phyloP scores from a whole-genome alignment of 306 rosid species.

The Cucumis hystrix region DNA sequence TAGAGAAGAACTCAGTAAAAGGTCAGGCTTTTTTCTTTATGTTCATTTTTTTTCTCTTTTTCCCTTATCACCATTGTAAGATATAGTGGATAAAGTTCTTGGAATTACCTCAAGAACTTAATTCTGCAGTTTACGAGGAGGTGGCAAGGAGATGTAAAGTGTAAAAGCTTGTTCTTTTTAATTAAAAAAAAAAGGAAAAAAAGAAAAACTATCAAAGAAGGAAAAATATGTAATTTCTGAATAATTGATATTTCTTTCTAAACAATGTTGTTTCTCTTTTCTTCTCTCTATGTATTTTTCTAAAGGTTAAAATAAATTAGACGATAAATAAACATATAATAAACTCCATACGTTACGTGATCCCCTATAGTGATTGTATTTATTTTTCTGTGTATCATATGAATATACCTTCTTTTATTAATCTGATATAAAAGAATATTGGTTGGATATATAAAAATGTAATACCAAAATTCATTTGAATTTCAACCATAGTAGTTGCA shows the following conservation, averaged over 20 bases:
- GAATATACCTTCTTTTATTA: background rate
- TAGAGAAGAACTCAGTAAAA: conserved; percentile 30
- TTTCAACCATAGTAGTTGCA: background rate
- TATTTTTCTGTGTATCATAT: background rate
- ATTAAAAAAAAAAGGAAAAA: conserved; percentile 28
- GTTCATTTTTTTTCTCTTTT: conserved; percentile 15
- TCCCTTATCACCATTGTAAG: conserved; percentile 36
- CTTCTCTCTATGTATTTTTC: too few species aligned
- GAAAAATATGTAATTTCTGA: conserved; percentile 36
- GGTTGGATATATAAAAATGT: background rate
- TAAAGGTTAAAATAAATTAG: too few species aligned
- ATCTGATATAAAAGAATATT: background rate
- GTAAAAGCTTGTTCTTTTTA: conserved; percentile 54
- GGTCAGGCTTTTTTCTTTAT: conserved; percentile 38
- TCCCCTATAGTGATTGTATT: too few species aligned
- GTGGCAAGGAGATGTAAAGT: conserved; percentile 62
- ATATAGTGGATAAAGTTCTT: conserved; percentile 22
- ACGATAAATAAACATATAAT: too few species aligned
- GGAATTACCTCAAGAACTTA: conserved; percentile 24
- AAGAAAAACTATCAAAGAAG: background rate
- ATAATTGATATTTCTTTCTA: conserved; percentile 33
- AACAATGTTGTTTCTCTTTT: conserved; percentile 8
- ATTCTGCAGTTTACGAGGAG: conserved; percentile 40
- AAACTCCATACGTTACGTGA: too few species aligned
- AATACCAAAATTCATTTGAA: background rate